phyloP scores from a whole-genome alignment of 495 filamentous ascomycete species.

The Cenococcum geophilum region DNA sequence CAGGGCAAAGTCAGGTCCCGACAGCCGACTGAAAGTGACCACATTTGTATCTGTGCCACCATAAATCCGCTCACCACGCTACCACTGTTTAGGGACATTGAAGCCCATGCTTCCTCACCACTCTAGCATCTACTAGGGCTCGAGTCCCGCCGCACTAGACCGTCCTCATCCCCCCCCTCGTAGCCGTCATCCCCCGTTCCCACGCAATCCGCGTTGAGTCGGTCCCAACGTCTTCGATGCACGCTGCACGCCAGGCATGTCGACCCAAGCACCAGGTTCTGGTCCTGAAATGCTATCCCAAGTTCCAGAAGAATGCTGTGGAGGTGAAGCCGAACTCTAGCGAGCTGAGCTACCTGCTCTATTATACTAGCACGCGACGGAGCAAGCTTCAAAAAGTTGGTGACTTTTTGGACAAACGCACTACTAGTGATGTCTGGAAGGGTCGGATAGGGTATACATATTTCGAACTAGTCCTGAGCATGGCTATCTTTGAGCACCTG shows the following conservation, averaged over 20 bases:
- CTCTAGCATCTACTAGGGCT: not conserved
- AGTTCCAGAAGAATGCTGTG: constrained; percentile 76
- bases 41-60: not conserved
- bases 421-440: constrained; percentile 77
- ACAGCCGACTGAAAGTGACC: not conserved
- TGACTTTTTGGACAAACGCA: constrained; percentile 83
- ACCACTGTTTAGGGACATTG: not conserved
- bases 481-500: not conserved
- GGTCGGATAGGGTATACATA: constrained; percentile 67
- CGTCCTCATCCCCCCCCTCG: not conserved
- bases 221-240: constrained; percentile 41
- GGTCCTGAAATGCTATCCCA: constrained; percentile 88
- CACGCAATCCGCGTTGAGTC: not conserved
- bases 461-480: not conserved
- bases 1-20: not conserved
- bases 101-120: not conserved
- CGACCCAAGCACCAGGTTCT: constrained; percentile 92
- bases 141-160: not conserved
- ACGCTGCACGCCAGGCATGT: constrained; percentile 55
- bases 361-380: constrained; percentile 86
- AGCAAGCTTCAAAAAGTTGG: constrained; percentile 93
- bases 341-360: constrained; percentile 90
- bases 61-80: not conserved
- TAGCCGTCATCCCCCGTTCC: not conserved
- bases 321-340: constrained; percentile 90